These are phyloP conservation scores for Torulaspora maleeae DNA, from an alignment of 805 yeast species.

Conservation along the genomic window DNA sequence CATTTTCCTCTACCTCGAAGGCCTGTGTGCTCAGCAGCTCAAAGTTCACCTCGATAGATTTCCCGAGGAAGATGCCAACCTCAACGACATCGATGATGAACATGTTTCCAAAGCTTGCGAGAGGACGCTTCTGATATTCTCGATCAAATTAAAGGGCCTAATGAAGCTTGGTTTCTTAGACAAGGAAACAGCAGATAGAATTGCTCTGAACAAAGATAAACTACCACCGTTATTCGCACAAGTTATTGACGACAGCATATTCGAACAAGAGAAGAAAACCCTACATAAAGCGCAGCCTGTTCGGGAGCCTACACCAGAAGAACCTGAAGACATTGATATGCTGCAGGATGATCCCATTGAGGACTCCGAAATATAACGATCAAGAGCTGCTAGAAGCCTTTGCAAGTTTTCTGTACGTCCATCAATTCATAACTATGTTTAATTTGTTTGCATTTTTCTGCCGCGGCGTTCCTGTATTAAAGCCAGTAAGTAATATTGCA, in stretches of 20 bases:
- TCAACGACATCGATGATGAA: conserved; percentile 17
- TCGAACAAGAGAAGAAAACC: conserved; percentile 13
- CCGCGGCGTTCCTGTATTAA: neutral
- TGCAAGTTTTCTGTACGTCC: neutral
- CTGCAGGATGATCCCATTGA: conserved; percentile 12
- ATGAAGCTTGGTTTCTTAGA: conserved; percentile 22
- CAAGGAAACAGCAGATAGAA: conserved; percentile 15
- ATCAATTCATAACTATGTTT: neutral
- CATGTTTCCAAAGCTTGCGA: conserved; percentile 16
- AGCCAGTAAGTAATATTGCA: neutral
- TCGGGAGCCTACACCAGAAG: conserved; percentile 12
- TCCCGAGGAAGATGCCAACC: conserved; percentile 28
- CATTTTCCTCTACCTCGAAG: conserved; percentile 28
- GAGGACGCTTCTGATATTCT: conserved; percentile 24
- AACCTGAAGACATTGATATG: conserved; percentile 11
- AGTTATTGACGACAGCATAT: conserved; percentile 26
- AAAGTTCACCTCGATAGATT: conserved; percentile 23
- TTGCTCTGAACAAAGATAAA: conserved; percentile 25
- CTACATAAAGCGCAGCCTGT: conserved; percentile 7
- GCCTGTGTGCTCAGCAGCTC: conserved; percentile 21
- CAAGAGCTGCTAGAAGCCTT: neutral
- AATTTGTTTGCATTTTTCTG: conserved; percentile 1
- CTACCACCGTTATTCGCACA: conserved; percentile 24
- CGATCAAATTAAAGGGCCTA: conserved; percentile 31
- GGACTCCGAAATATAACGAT: conserved; percentile 14